Base-by-base conservation (phyloP, 345 rosid species). In the Cardiospermum halicacabum region DNA sequence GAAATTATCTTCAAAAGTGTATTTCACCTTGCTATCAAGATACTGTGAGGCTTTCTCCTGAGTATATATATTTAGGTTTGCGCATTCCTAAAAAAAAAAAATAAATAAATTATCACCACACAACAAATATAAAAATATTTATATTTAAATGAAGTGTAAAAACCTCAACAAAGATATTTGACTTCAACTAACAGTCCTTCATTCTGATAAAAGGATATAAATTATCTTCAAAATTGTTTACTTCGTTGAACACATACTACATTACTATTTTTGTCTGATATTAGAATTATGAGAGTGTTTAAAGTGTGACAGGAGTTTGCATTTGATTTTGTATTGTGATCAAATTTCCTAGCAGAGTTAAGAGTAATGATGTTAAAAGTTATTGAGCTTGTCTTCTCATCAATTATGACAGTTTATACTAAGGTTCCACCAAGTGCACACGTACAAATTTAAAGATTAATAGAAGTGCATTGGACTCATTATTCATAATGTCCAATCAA, bases 71-170 rank as follows among this genome's bases (percentile, higher is more conserved):
- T 76, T 78, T 28, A 70, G 66, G 58, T 75, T 73, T n/a, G 87
- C 83, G 76, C 96, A 93, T 77, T 93, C 98, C 98, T 93, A 85
- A 66, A 22, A 76, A 74, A 63, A n/a, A n/a, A n/a, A n/a, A n/a
- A n/a, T n/a, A n/a, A n/a, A n/a, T n/a, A n/a, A n/a, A 12, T 65
- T 56, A 62, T 58, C 57, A 69, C 56, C 11, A 40, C 31, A 68
- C 25, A 47, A 57, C 36, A 48, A 16, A 71, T 37, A 47, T 59
- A 13, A 75, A 55, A 67, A 49, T 47, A 36, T 49, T n/a, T 3
- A 24, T 7, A 37, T n/a, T n/a, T n/a, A n/a, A n/a, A n/a, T n/a
- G 30, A 58, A 51, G 31, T 25, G 11, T 32, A 16, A 39, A 15
- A 25, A 15, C 32, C 24, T 53, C n/a, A n/a, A 47, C 6, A n/a